Evolutionary conservation across 805 yeast species (phyloP).

Genomic region (Monosporozyma unispora): DNA sequence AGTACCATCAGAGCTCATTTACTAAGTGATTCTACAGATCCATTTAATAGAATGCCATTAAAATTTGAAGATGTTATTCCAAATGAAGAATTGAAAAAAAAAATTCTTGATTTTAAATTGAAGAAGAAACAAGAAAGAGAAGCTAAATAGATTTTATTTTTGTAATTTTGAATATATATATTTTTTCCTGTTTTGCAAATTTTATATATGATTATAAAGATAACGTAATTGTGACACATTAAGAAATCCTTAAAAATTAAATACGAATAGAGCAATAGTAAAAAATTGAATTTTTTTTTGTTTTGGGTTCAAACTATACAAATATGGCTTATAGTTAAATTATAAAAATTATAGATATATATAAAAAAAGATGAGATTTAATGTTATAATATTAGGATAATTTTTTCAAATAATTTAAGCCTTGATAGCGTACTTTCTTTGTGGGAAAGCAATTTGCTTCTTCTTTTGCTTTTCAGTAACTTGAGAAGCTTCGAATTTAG

Average conservation of each 20-base stretch:
- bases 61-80: slow-evolving; percentile 82
- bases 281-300: neutral
- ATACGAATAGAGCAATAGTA: neutral
- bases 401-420: too few species aligned
- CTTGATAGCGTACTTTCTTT: slow-evolving; percentile 97
- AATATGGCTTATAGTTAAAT: neutral
- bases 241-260: neutral
- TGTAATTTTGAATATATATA: neutral
- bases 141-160: neutral
- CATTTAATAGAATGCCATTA: slow-evolving; percentile 89
- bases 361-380: neutral
- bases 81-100: slow-evolving; percentile 55
- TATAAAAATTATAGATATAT: slow-evolving; percentile 2
- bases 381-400: neutral
- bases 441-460: slow-evolving; percentile 95
- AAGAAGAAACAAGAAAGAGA: slow-evolving; percentile 31
- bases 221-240: neutral
- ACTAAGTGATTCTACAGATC: slow-evolving; percentile 92
- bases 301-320: slow-evolving; percentile 1
- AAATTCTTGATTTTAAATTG: slow-evolving; percentile 50
- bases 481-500: slow-evolving; percentile 75
- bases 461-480: slow-evolving; percentile 86
- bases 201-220: neutral
- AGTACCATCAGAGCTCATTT: slow-evolving; percentile 89
- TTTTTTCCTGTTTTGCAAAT: neutral